These are phyloP conservation scores for Pseudohyphozyma bogoriensis DNA, from an alignment of 768 basidiomycete genomes.

Conservation along the genomic window DNA sequence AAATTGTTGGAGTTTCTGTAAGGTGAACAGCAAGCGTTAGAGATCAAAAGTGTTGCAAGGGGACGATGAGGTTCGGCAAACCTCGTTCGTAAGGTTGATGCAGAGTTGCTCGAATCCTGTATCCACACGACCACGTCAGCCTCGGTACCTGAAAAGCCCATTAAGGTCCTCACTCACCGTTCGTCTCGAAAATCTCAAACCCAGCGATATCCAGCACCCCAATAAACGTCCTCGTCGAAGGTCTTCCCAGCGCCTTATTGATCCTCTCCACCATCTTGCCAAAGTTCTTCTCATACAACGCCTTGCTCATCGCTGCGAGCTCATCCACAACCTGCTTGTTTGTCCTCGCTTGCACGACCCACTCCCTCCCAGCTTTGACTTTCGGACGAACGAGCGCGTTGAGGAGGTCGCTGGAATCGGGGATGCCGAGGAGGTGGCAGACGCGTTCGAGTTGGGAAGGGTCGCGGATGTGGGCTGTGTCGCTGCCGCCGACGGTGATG, in stretches of 20 bases:
- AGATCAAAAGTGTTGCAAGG: not conserved
- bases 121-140: not conserved
- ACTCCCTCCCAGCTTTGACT: slow-evolving; percentile 88
- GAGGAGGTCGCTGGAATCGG: slow-evolving; percentile 60
- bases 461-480: slow-evolving; percentile 48
- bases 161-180: slow-evolving; percentile 9
- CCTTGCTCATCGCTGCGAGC: slow-evolving; percentile 81
- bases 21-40: not conserved
- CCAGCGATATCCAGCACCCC: slow-evolving; percentile 98
- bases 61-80: not conserved
- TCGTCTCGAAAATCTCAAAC: slow-evolving; percentile 67
- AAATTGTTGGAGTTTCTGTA: slow-evolving; percentile 77
- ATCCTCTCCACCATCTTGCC: slow-evolving; percentile 87
- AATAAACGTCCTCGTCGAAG: slow-evolving; percentile 77
- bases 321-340: slow-evolving; percentile 87
- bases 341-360: slow-evolving; percentile 88
- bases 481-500: slow-evolving; percentile 55
- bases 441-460: slow-evolving; percentile 43
- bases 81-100: slow-evolving; percentile 97
- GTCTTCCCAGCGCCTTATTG: slow-evolving; percentile 86
- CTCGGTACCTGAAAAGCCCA: not conserved
- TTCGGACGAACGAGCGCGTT: slow-evolving; percentile 79
- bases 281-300: slow-evolving; percentile 93
- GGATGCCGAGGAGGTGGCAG: slow-evolving; percentile 81
- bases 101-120: slow-evolving; percentile 81